Percentiles rank a stretch among this genome's conserved stretches.
phyloP scores from a whole-genome alignment of 1,284 basidiomycete species.

The Rhodotorula sp. region DNA sequence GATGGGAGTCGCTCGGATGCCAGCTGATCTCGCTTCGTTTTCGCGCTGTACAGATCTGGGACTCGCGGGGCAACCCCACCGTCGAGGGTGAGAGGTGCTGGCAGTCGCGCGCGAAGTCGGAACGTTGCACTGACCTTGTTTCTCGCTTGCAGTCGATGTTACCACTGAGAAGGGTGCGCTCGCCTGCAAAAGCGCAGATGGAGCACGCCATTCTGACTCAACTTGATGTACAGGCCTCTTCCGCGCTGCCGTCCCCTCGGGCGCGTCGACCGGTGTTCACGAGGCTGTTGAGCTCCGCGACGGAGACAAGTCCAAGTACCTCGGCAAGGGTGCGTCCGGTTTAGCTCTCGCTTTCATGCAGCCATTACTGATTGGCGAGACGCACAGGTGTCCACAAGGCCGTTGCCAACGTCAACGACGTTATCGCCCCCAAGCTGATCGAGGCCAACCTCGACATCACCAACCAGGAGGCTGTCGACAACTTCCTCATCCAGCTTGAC shows the following conservation, averaged over 20 bases:
- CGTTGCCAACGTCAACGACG: slow-evolving; percentile 88
- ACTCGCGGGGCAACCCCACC: slow-evolving; percentile 42
- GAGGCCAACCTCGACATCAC: slow-evolving; percentile 82
- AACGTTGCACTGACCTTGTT: background rate
- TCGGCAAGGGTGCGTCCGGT: slow-evolving; percentile 78
- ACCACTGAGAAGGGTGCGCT: slow-evolving; percentile 58
- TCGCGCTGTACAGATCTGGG: slow-evolving; percentile 29
- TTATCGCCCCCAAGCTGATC: slow-evolving; percentile 87
- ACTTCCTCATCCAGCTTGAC: slow-evolving; percentile 98
- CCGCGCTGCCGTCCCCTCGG: slow-evolving; percentile 94
- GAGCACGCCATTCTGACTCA: slow-evolving; percentile 36
- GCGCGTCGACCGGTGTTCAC: slow-evolving; percentile 96
- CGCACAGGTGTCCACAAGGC: slow-evolving; percentile 82
- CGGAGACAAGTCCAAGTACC: slow-evolving; percentile 86
- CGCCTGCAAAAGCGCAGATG: slow-evolving; percentile 34
- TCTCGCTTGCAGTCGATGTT: slow-evolving; percentile 65
- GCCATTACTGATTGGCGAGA: background rate
- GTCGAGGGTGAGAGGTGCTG: slow-evolving; percentile 33
- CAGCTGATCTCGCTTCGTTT: background rate
- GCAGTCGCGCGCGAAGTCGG: background rate
- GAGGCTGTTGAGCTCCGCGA: slow-evolving; percentile 99
- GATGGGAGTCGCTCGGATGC: background rate
- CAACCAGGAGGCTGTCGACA: slow-evolving; percentile 93
- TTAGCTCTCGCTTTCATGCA: background rate
- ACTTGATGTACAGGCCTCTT: slow-evolving; percentile 67